Evolutionary conservation across 257 asterid species (phyloP).

Genomic region (Solanum sitiens): DNA sequence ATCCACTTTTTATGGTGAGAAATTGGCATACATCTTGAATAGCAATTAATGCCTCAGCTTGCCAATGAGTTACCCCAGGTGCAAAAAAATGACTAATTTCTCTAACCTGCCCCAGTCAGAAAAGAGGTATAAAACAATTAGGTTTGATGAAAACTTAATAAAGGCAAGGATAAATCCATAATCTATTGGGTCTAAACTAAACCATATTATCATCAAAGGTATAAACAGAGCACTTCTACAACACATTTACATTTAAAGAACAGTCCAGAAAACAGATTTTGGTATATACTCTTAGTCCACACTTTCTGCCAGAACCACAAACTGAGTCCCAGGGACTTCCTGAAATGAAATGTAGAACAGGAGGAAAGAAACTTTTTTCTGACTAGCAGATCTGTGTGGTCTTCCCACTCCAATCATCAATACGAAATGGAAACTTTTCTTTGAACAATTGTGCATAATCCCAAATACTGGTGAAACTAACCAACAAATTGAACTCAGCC

Average conservation of each 20-base stretch:
- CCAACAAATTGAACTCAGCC: neutral
- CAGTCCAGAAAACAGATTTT: neutral
- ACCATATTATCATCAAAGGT: neutral
- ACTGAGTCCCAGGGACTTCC: neutral
- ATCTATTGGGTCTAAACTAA: neutral
- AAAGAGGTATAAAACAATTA: neutral
- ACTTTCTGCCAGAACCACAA: neutral
- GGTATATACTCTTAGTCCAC: neutral
- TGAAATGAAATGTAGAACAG: neutral
- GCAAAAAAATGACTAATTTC: conserved; percentile 44
- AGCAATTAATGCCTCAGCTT: conserved; percentile 77
- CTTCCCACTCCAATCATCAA: neutral
- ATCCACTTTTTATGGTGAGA: conserved; percentile 1
- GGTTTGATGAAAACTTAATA: neutral
- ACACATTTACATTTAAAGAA: neutral
- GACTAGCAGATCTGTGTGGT: neutral
- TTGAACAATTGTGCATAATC: neutral
- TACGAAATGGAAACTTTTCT: neutral
- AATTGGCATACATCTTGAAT: conserved; percentile 75
- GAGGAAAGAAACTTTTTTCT: neutral
- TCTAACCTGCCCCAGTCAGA: conserved; percentile 45
- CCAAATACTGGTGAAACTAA: neutral
- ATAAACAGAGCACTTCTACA: neutral
- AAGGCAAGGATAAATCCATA: neutral
- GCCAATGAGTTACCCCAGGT: conserved; percentile 62